Evolutionary conservation across 306 rosid species (phyloP).

Genomic region (Spatholobus suberectus): DNA sequence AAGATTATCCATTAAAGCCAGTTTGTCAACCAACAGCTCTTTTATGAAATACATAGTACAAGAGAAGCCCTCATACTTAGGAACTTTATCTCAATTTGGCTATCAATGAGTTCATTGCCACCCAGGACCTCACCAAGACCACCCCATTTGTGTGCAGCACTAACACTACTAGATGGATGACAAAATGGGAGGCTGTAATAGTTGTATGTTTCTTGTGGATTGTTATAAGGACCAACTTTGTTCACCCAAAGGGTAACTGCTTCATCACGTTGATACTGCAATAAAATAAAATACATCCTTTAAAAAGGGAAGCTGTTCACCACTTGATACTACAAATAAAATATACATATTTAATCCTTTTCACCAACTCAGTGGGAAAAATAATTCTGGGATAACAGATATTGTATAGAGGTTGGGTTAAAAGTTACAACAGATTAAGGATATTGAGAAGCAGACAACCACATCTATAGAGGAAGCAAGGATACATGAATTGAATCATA

Average conservation of each 20-base stretch:
- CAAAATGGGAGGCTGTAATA: conserved; percentile 98
- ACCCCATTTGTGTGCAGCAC: conserved; percentile 95
- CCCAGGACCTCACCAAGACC: conserved; percentile 99
- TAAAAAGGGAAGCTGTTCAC: conserved; percentile 31
- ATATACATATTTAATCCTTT: neutral
- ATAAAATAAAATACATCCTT: conserved; percentile 25
- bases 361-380: neutral
- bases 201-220: conserved; percentile 99
- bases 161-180: conserved; percentile 61
- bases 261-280: conserved; percentile 81
- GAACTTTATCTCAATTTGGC: conserved; percentile 81
- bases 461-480: neutral
- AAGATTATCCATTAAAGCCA: conserved; percentile 34
- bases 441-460: conserved; percentile 1
- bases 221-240: conserved; percentile 98
- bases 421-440: conserved; percentile 16
- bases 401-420: neutral
- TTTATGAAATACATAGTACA: conserved; percentile 17
- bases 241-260: conserved; percentile 92
- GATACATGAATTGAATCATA: neutral
- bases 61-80: conserved; percentile 56
- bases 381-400: neutral
- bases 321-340: conserved; percentile 14
- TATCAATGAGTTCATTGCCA: conserved; percentile 97
- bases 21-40: conserved; percentile 3